Evolutionary conservation across 2,329 filamentous ascomycete species (phyloP).

Genomic region (Byssothecium circinans): DNA sequence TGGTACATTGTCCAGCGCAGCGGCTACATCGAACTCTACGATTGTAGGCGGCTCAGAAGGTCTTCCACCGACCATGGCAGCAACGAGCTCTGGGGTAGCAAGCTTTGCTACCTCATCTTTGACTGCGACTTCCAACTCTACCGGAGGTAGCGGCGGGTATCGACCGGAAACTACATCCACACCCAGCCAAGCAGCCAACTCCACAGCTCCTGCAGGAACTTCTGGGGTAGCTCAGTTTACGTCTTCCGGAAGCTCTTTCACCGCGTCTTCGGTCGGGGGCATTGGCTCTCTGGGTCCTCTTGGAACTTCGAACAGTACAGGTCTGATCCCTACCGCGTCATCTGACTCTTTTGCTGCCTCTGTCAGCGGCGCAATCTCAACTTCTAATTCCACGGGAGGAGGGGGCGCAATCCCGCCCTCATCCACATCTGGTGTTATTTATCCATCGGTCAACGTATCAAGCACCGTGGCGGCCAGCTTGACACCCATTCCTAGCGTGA

Average conservation of each 20-base stretch:
- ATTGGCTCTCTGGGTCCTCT: slow-evolving; percentile 6
- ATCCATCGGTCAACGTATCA: slow-evolving; percentile 6
- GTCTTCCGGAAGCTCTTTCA: slow-evolving; percentile 4
- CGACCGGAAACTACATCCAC: slow-evolving; percentile 3
- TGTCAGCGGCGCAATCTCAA: not conserved
- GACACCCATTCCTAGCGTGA: slow-evolving; percentile 3
- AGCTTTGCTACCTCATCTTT: not conserved
- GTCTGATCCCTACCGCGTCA: slow-evolving; percentile 7
- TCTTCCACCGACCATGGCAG: not conserved
- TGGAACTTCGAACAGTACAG: not conserved
- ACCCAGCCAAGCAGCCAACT: not conserved
- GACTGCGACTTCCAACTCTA: slow-evolving; percentile 11
- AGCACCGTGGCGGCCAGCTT: slow-evolving; percentile 5
- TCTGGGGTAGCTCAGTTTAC: slow-evolving; percentile 6
- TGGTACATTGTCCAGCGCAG: slow-evolving; percentile 7
- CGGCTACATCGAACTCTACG: slow-evolving; percentile 9
- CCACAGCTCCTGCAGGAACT: slow-evolving; percentile 1
- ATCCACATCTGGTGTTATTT: slow-evolving; percentile 8
- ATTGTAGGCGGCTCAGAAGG: not conserved
- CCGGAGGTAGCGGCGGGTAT: slow-evolving; percentile 13
- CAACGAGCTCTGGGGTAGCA: not conserved
- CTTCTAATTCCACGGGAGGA: not conserved
- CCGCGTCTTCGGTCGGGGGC: slow-evolving; percentile 13
- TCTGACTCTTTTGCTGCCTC: not conserved
- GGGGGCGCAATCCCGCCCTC: not conserved